Evolutionary conservation across 2,329 filamentous ascomycete genomes (phyloP).

Genomic region (Fusarium sp.): DNA sequence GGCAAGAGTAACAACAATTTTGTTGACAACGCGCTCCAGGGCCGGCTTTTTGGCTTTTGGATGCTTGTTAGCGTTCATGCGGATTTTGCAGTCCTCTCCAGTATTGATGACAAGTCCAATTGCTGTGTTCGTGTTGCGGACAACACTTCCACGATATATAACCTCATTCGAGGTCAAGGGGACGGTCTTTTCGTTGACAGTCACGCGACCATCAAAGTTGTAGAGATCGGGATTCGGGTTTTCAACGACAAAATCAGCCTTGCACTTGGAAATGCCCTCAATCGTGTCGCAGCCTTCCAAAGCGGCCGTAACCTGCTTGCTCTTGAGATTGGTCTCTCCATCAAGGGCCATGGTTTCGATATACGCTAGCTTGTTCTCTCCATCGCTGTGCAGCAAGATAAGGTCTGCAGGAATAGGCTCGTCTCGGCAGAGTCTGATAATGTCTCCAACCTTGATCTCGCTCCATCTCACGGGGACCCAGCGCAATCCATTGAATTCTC

Average conservation of each 20-base stretch:
- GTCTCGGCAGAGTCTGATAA: conserved; percentile 70
- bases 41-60: conserved; percentile 85
- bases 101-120: conserved; percentile 88
- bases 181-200: conserved; percentile 65
- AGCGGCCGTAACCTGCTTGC: conserved; percentile 74
- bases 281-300: conserved; percentile 69
- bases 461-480: conserved; percentile 65
- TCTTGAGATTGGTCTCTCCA: conserved; percentile 85
- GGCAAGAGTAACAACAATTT: conserved; percentile 84
- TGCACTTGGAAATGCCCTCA: conserved; percentile 64
- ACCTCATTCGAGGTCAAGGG: conserved; percentile 86
- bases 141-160: conserved; percentile 85
- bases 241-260: conserved; percentile 76
- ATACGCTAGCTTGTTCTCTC: conserved; percentile 83
- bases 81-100: conserved; percentile 90
- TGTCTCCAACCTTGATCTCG: conserved; percentile 63
- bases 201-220: conserved; percentile 78
- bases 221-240: conserved; percentile 84
- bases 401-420: conserved; percentile 87
- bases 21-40: conserved; percentile 81
- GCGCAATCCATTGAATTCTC: conserved; percentile 70
- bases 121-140: conserved; percentile 82
- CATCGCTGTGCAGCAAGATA: conserved; percentile 80
- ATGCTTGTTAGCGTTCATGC: conserved; percentile 92
- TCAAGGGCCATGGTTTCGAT: conserved; percentile 88